Evolutionary conservation across 805 yeast species (phyloP).

Genomic region (Kockiozyma suomiensis): DNA sequence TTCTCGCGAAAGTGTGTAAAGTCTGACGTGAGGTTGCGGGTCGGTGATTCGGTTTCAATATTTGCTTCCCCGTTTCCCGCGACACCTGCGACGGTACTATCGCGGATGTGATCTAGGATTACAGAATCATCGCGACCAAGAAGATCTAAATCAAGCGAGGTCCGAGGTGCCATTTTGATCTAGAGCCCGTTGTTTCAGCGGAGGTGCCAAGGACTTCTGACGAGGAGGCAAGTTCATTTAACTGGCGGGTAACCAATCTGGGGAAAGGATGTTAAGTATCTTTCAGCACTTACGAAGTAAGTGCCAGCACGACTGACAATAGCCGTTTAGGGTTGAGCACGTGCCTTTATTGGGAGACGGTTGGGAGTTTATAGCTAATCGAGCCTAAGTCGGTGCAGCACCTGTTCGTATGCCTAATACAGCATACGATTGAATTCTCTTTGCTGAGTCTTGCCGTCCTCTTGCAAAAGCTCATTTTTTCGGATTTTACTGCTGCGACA

Average conservation of each 20-base stretch:
- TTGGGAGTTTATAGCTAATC: not conserved
- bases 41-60: slow-evolving; percentile 32
- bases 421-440: not conserved
- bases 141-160: slow-evolving; percentile 25
- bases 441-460: no score
- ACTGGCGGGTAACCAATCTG: no score
- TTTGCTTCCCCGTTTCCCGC: not conserved
- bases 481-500: not conserved
- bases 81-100: not conserved
- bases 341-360: not conserved
- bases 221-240: no score
- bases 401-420: not conserved
- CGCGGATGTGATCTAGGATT: slow-evolving; percentile 28
- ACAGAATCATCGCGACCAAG: slow-evolving; percentile 28
- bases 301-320: not conserved
- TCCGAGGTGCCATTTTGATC: slow-evolving; percentile 4
- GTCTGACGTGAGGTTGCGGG: slow-evolving; percentile 39
- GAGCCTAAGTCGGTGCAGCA: not conserved
- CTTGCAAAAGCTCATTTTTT: no score
- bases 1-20: slow-evolving; percentile 44
- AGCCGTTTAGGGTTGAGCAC: not conserved
- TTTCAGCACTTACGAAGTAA: not conserved
- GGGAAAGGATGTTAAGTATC: not conserved
- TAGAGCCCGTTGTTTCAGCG: not conserved
- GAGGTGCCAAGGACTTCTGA: no score